A percentile compares a stretch with the other conserved stretches of the same genome.
phyloP scores from a whole-genome alignment of 805 yeast species.

The Saturnispora dispora region DNA sequence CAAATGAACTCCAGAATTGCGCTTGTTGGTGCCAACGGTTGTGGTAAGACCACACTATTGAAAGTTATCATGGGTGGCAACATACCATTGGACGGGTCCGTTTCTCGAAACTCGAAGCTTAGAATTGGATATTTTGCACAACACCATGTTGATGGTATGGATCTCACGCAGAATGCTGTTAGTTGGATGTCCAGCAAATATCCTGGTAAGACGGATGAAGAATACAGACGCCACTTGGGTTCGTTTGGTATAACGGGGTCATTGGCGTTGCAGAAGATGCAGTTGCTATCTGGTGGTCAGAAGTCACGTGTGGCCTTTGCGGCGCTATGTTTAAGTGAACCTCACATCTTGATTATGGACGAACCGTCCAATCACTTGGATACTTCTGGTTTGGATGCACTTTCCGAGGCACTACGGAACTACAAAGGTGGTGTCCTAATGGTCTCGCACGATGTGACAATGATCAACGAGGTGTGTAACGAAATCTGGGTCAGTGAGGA shows the following conservation, averaged over 20 bases:
- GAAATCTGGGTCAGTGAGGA: constrained; percentile 95
- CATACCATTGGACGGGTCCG: constrained; percentile 67
- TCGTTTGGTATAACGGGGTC: constrained; percentile 96
- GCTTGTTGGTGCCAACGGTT: constrained; percentile 97
- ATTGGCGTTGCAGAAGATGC: constrained; percentile 84
- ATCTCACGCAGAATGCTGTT: constrained; percentile 73
- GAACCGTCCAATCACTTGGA: constrained; percentile 99
- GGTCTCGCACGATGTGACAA: constrained; percentile 96
- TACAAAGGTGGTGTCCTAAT: constrained; percentile 94
- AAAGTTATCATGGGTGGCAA: constrained; percentile 76
- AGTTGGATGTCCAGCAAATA: constrained; percentile 84
- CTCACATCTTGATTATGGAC: constrained; percentile 86
- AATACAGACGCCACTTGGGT: constrained; percentile 92
- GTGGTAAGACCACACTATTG: constrained; percentile 94
- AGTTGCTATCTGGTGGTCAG: constrained; percentile 91
- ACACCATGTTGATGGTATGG: constrained; percentile 98
- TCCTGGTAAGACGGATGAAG: constrained; percentile 95
- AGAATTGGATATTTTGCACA: constrained; percentile 97
- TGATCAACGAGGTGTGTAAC: constrained; percentile 80
- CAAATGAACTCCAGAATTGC: constrained; percentile 95
- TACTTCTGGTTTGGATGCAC: constrained; percentile 95
- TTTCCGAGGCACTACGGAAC: constrained; percentile 76
- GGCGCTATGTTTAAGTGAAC: constrained; percentile 79
- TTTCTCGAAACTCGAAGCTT: constrained; percentile 73
- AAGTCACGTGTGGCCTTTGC: constrained; percentile 98